Base-by-base conservation (phyloP, 176 grass and related monocot species). In the Zoysia pacifica region DNA sequence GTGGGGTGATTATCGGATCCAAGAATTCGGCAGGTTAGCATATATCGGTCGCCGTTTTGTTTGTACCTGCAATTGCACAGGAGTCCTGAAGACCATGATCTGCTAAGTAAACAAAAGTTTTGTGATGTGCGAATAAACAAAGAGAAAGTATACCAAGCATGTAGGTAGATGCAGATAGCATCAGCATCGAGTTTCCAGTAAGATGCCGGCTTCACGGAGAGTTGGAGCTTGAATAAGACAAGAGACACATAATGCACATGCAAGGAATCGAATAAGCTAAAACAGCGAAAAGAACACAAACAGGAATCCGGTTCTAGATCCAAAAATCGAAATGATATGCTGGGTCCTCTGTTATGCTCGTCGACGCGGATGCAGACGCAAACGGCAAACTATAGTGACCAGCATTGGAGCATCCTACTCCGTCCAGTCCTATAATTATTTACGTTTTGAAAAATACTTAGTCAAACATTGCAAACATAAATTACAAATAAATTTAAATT, bases 101-200 rank as follows among this genome's bases (percentile, higher is more conserved):
- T 47, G 18, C 40, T 11, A n/a, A 53, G 65, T 79, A 79, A 79
- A 79, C 64, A n/a, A 52, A 79, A 67, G 76, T 66, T 40, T 41
- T 12, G 19, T 65, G 14, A 51, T 49, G 12, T 50, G 46, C 28
- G 28, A 20, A n/a, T 48, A 14, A 46, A 62, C 4, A 11, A 18
- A 28, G 3, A 49, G 5, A 19, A 77, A 18, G 6, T 4, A 38
- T 28, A 39, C 6, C 1, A 38, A 65, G 28, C 46, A 65, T 78
- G 14, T 48, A 56, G 54, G 5, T 56, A 56, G 54, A 2, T 56
- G 2, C 35, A 18, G 7, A 1, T 45, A 44, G 11, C 36, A 15
- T 50, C 75, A 48, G 9, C 7, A 65, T 11, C 53, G 75, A 77
- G 38, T 66, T 5, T 5, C 62, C 62, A 52, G 16, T 65, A 65